Base-by-base conservation (phyloP, 2,329 filamentous ascomycete species). In the Pyricularia sp. region DNA sequence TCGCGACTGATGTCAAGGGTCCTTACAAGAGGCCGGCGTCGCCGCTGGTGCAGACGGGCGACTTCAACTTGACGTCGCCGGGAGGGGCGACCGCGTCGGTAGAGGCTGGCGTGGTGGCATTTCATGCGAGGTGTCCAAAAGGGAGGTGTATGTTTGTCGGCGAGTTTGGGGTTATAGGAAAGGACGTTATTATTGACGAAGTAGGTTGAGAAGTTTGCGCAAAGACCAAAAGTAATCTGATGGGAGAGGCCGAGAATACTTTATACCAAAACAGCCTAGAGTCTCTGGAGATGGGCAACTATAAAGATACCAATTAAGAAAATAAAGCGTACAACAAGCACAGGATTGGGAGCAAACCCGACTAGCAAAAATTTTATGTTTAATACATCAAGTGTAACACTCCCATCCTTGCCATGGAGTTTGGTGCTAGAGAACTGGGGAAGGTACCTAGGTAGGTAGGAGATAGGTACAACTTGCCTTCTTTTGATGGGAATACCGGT, bases 61-160 rank as follows among this genome's bases (percentile, higher is more conserved):
- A 76, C 63, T 73, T 75, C 64, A 74, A 72, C 59, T 72, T 79
- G 13, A 71, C 70, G 8, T 75, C 75, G 16, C 79, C 79, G 0
- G 78, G 78, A 12, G 78, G 78, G 12, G 76, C 74, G 12, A 77
- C 74, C 33, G 75, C 73, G 31, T 67, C 70, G 60, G 64, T 68
- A 28, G 71, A 72, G 22, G 74, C 72, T 12, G 67, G 70, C 31
- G 67, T 69, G 12, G 67, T 76, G 64, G 74, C 73, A 12, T 78
- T 77, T 64, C 77, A 79, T 61, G 75, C 71, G 8, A 70, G 75
- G 65, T 78, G 77, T 63, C 55, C 68, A 75, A 63, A 33, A 26
- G 64, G 64, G 12, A 44, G 64, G 59, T 78, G 77, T 64, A 72
- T 78, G 72, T 76, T 64, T 55, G 35, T 49, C 24, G 64, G 26